Conservation (phyloP, 345 rosid genomes). For the Gossypium ekmanianum region DNA sequence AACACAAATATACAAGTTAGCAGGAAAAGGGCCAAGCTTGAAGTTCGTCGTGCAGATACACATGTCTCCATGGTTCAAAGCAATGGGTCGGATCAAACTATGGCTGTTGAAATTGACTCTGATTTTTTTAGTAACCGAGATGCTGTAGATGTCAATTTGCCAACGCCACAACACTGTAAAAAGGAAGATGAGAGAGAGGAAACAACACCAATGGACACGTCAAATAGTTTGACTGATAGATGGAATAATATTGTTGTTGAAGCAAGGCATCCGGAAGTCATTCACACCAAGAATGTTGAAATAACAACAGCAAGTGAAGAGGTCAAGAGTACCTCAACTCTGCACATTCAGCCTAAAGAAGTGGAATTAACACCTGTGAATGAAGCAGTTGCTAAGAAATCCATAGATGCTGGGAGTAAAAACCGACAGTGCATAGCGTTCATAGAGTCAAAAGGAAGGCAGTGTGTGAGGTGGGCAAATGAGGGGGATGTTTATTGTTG, state of each 20-base stretch:
- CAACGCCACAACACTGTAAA: constrained; percentile 31
- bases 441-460: constrained; percentile 92
- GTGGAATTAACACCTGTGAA: constrained; percentile 34
- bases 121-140: constrained; percentile 50
- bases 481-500: constrained; percentile 97
- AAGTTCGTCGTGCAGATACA: constrained; percentile 86
- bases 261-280: constrained; percentile 39
- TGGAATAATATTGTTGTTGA: constrained; percentile 77
- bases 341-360: constrained; percentile 23
- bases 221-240: constrained; percentile 45
- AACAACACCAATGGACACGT: constrained; percentile 31
- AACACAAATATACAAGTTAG: constrained; percentile 45
- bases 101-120: constrained; percentile 50
- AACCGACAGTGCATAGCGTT: constrained; percentile 86
- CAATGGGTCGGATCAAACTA: constrained; percentile 37
- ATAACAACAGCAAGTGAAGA: constrained; percentile 24
- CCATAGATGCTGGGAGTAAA: constrained; percentile 54
- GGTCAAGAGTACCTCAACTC: constrained; percentile 27
- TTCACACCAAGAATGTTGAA: constrained; percentile 24
- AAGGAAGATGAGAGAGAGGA: constrained; percentile 28
- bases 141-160: constrained; percentile 27
- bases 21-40: constrained; percentile 90
- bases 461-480: constrained; percentile 97
- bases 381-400: constrained; percentile 37
- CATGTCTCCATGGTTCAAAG: constrained; percentile 54